Base-by-base conservation (phyloP, 371 early-diverging fungal genomes). In the Mucor indicus region DNA sequence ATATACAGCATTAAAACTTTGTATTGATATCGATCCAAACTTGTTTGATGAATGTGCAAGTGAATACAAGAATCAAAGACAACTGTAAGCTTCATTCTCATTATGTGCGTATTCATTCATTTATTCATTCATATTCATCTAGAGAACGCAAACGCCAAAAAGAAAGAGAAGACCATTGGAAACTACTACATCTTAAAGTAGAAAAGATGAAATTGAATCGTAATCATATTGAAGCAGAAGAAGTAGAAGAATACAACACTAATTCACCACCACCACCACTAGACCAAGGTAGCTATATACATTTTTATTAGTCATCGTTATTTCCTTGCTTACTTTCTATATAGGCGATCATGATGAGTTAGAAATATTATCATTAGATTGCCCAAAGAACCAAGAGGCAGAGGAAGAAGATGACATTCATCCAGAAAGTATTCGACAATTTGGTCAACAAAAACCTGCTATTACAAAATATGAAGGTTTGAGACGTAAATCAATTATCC, bases 21-120 rank as follows among this genome's bases (percentile, higher is more conserved):
- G 95, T 60, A 93, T 95, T 83, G 91, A 93, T 48, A 92, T 93
- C 38, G 86, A 89, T 65, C 92, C 95, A 20, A 83, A 86, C 58
- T 71, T 96, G 33, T 96, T 95, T 74, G 96, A 96, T 43, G 89
- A 90, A 46, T 93, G 91, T 63, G 86, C 90, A 7, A 84, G 82
- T 62, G 80, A 86, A 55, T 90, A 86, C 72, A 90, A 90, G 62
- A 83, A 81, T 29, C 83, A 80, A 46, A 79, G 87, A 13, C 88
- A 89, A 64, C 48, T 81, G 89, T 91, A 79, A 63, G 83, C 64
- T 22, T 24, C 27, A 2, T 31, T 15, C 33, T 38, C n/a, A n/a
- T n/a, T 15, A 16, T 35, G 7, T 29, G 10, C 4, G 5, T n/a
- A 12, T 24, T 8, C 19, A 25, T 19, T 47, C 19, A 12, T 42